Percentiles rank a stretch among this genome's conserved stretches.
phyloP scores from a whole-genome alignment of 768 basidiomycete species.

The Phaeotremella fagi region DNA sequence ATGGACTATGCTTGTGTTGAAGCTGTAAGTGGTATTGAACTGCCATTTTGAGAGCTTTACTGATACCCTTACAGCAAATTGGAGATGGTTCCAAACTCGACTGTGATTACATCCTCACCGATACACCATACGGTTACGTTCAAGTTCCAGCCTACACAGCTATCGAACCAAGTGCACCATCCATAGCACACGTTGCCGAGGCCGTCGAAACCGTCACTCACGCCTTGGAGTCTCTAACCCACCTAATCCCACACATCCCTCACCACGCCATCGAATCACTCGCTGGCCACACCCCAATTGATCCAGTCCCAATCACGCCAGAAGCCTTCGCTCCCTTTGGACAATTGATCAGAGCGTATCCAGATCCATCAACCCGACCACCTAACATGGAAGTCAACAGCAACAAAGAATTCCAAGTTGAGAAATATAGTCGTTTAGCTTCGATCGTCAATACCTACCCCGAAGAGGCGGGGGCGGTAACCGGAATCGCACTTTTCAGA shows the following conservation, averaged over 20 bases:
- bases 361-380: constrained; percentile 59
- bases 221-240: constrained; percentile 1
- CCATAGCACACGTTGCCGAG: constrained; percentile 5
- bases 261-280: constrained; percentile 1
- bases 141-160: constrained; percentile 23
- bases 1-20: constrained; percentile 35
- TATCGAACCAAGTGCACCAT: constrained; percentile 2
- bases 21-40: constrained; percentile 13
- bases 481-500: constrained; percentile 77
- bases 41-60: not conserved
- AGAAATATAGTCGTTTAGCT: constrained; percentile 84
- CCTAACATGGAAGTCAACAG: constrained; percentile 64
- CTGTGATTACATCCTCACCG: constrained; percentile 8
- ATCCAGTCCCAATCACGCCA: constrained; percentile 60
- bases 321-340: constrained; percentile 84
- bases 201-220: constrained; percentile 11
- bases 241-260: not conserved
- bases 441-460: constrained; percentile 63
- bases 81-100: constrained; percentile 22
- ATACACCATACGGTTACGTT: constrained; percentile 5
- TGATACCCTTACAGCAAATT: constrained; percentile 9
- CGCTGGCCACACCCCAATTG: constrained; percentile 20
- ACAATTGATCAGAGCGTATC: constrained; percentile 79
- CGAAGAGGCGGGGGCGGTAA: constrained; percentile 55
- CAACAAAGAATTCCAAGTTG: constrained; percentile 77